These are phyloP conservation scores for Scenedesmus sp. DNA, from an alignment of 163 green algal species.

Conservation along the genomic window DNA sequence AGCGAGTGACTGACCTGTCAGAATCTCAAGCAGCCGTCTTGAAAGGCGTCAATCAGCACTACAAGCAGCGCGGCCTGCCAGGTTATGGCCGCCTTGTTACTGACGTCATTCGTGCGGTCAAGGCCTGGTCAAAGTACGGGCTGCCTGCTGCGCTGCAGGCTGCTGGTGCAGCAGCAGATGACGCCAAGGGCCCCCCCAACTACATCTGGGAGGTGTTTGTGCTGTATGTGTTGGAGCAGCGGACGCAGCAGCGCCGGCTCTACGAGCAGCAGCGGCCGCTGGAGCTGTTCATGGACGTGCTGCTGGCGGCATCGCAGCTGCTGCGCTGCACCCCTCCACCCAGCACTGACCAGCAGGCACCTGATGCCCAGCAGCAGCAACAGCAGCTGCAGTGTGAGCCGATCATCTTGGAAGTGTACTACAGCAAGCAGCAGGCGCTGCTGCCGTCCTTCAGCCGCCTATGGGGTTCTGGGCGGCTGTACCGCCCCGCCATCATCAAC, in stretches of 20 bases:
- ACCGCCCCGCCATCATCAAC: slow-evolving; percentile 26
- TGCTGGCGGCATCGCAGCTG: neutral
- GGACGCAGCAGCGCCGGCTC: too few relatives aligned
- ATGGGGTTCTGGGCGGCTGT: neutral
- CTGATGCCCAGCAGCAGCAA: too few relatives aligned
- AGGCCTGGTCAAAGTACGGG: slow-evolving; percentile 38
- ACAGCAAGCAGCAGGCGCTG: slow-evolving; percentile 3
- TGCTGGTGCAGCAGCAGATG: neutral
- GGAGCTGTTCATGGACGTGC: slow-evolving; percentile 1
- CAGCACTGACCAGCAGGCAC: neutral
- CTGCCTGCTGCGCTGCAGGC: neutral
- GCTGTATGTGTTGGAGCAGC: slow-evolving; percentile 18
- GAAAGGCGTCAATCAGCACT: neutral
- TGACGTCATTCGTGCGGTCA: slow-evolving; percentile 13
- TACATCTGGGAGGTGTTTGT: slow-evolving; percentile 46
- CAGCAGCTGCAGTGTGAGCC: neutral
- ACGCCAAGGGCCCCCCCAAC: neutral
- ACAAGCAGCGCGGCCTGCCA: neutral
- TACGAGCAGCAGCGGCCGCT: neutral
- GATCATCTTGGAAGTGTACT: slow-evolving; percentile 20
- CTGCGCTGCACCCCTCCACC: neutral
- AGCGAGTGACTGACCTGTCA: neutral
- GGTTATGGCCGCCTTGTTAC: neutral
- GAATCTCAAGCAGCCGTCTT: neutral
- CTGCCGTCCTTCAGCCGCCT: neutral